phyloP scores from a whole-genome alignment of 805 yeast genomes.

The Suhomyces emberorum region DNA sequence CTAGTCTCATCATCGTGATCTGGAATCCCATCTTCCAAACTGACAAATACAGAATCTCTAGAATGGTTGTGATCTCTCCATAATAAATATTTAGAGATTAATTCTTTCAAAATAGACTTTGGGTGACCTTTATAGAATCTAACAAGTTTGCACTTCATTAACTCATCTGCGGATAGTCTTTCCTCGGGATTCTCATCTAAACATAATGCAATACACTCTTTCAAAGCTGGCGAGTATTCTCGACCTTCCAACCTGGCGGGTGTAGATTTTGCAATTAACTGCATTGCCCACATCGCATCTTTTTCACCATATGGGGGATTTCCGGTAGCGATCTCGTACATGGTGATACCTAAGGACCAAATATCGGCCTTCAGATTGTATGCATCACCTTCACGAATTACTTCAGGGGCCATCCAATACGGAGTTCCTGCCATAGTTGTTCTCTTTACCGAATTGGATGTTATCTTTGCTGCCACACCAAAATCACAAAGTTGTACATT shows the following conservation, averaged over 20 bases:
- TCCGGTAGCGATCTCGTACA: slow-evolving; percentile 93
- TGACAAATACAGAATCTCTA: slow-evolving; percentile 47
- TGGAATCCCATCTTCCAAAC: slow-evolving; percentile 13
- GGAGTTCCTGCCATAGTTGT: slow-evolving; percentile 96
- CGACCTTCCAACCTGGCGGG: slow-evolving; percentile 95
- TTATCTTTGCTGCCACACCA: slow-evolving; percentile 95
- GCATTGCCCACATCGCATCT: slow-evolving; percentile 94
- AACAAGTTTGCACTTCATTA: slow-evolving; percentile 71
- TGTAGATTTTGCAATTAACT: slow-evolving; percentile 83
- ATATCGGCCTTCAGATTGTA: slow-evolving; percentile 93
- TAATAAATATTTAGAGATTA: slow-evolving; percentile 66
- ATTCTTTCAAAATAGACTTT: slow-evolving; percentile 62
- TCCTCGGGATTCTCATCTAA: slow-evolving; percentile 91
- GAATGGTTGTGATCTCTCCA: slow-evolving; percentile 70
- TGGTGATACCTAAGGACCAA: slow-evolving; percentile 95
- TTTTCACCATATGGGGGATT: slow-evolving; percentile 96
- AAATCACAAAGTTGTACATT: slow-evolving; percentile 91
- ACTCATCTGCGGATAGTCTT: slow-evolving; percentile 82
- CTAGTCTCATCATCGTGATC: background rate
- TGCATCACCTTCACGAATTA: slow-evolving; percentile 82
- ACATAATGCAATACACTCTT: slow-evolving; percentile 87
- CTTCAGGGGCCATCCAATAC: slow-evolving; percentile 99
- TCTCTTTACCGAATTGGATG: slow-evolving; percentile 70
- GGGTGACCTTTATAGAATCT: slow-evolving; percentile 58
- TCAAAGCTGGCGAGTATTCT: slow-evolving; percentile 68